phyloP scores from a whole-genome alignment of 192 early-diverging fungal species.

The Radiomyces spectabilis region DNA sequence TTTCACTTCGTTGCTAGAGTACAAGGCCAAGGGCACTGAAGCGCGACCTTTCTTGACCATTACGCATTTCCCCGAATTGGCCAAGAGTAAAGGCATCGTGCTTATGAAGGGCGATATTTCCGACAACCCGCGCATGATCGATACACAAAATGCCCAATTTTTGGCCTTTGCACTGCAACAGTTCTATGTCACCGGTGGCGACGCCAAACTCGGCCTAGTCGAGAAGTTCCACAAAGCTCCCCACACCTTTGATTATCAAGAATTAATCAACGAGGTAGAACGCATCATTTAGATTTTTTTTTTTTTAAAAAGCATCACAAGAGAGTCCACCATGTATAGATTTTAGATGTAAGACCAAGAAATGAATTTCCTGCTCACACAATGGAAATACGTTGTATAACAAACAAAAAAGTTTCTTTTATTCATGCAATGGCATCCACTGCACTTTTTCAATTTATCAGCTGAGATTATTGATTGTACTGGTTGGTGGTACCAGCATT shows the following conservation, averaged over 20 bases:
- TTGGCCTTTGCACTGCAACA: conserved; percentile 75
- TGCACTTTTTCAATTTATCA: background rate
- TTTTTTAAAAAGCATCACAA: background rate
- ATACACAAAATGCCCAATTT: conserved; percentile 63
- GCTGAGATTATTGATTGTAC: background rate
- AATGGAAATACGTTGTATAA: too few relatives aligned
- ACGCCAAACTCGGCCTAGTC: conserved; percentile 55
- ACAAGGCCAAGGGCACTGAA: conserved; percentile 72
- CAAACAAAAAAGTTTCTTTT: conserved; percentile 1
- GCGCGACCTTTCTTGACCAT: conserved; percentile 79
- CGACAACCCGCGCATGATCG: conserved; percentile 43
- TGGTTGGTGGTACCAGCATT: too few relatives aligned
- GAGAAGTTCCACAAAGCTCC: conserved; percentile 78
- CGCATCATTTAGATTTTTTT: background rate
- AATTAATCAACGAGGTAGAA: conserved; percentile 40
- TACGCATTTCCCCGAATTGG: conserved; percentile 83
- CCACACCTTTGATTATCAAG: conserved; percentile 62
- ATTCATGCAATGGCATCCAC: background rate
- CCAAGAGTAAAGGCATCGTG: conserved; percentile 73
- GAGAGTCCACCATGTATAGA: background rate
- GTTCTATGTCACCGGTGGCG: conserved; percentile 79
- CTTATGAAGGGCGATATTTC: conserved; percentile 83
- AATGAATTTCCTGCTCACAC: background rate
- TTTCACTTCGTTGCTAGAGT: conserved; percentile 85
- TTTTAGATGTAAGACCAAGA: background rate